Percentiles rank a stretch among this genome's conserved stretches.
phyloP scores from a whole-genome alignment of 1,284 basidiomycete genomes.

The Tremellales sp. region DNA sequence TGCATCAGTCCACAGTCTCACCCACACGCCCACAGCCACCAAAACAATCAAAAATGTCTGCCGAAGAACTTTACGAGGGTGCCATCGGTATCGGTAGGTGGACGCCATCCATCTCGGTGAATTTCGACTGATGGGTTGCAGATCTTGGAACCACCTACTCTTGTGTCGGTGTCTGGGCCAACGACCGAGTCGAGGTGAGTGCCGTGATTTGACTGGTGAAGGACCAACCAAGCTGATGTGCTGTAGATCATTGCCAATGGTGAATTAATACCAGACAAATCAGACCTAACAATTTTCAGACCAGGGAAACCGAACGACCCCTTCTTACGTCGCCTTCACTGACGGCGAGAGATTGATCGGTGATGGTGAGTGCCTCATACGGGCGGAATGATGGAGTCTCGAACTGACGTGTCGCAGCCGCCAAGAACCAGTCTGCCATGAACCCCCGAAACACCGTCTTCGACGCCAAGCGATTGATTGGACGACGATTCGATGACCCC shows the following conservation, averaged over 20 bases:
- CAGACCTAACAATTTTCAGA: constrained; percentile 51
- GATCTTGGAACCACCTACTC: constrained; percentile 53
- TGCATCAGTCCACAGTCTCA: neutral
- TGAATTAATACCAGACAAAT: constrained; percentile 17
- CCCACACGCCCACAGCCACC: constrained; percentile 8
- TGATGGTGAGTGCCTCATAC: constrained; percentile 54
- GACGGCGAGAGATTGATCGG: constrained; percentile 96
- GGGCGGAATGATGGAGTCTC: too few relatives aligned
- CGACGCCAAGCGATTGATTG: constrained; percentile 96
- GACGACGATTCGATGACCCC: constrained; percentile 79
- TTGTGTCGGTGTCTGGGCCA: constrained; percentile 95
- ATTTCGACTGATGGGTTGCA: constrained; percentile 7
- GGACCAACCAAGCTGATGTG: constrained; percentile 14
- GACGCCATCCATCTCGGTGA: neutral
- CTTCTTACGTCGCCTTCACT: constrained; percentile 98
- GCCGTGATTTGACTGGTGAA: neutral
- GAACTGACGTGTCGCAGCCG: constrained; percentile 54
- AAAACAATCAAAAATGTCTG: constrained; percentile 61
- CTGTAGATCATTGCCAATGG: constrained; percentile 87
- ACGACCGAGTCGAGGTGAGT: constrained; percentile 76
- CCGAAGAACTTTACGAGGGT: constrained; percentile 89
- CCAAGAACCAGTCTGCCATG: constrained; percentile 97
- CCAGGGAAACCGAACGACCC: constrained; percentile 97
- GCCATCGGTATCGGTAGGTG: constrained; percentile 81
- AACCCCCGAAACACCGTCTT: constrained; percentile 95